Conservation (phyloP, 257 asterid genomes). For the Echium plantagineum region DNA sequence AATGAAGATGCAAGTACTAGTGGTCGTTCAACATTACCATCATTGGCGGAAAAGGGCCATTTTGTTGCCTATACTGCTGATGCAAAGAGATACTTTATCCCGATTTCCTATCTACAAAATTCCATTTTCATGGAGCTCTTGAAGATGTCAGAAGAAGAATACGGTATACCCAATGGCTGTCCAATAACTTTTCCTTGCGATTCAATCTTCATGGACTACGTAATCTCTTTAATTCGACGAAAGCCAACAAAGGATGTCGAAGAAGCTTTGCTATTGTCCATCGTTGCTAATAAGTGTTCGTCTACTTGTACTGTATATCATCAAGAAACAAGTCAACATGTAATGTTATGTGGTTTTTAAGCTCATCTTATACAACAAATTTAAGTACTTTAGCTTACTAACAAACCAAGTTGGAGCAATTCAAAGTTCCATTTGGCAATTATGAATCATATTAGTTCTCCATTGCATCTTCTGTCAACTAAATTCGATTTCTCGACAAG, state of each 20-base stretch:
- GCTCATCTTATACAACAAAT: too few relatives aligned
- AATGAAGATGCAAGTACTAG: neutral
- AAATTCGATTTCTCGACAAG: too few relatives aligned
- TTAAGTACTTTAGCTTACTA: too few relatives aligned
- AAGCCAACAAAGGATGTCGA: neutral
- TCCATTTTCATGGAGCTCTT: slow-evolving; percentile 11
- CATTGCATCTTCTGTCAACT: too few relatives aligned
- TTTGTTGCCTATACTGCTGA: slow-evolving; percentile 13
- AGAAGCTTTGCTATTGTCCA: slow-evolving; percentile 10
- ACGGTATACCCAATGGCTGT: slow-evolving; percentile 9
- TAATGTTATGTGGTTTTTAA: neutral
- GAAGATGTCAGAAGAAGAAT: slow-evolving; percentile 15
- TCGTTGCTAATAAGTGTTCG: slow-evolving; percentile 2
- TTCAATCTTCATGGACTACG: slow-evolving; percentile 9
- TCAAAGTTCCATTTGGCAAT: too few relatives aligned
- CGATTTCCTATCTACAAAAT: slow-evolving; percentile 8
- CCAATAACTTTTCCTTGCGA: slow-evolving; percentile 15
- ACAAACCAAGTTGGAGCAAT: too few relatives aligned
- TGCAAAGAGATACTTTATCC: slow-evolving; percentile 1
- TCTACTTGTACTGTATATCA: neutral
- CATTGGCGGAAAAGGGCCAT: slow-evolving; percentile 11
- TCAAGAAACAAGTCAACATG: neutral
- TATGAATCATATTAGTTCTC: too few relatives aligned
- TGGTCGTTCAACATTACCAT: neutral
- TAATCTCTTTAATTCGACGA: neutral